phyloP scores from a whole-genome alignment of 148 eudicot genomes.

The Silene latifolia region DNA sequence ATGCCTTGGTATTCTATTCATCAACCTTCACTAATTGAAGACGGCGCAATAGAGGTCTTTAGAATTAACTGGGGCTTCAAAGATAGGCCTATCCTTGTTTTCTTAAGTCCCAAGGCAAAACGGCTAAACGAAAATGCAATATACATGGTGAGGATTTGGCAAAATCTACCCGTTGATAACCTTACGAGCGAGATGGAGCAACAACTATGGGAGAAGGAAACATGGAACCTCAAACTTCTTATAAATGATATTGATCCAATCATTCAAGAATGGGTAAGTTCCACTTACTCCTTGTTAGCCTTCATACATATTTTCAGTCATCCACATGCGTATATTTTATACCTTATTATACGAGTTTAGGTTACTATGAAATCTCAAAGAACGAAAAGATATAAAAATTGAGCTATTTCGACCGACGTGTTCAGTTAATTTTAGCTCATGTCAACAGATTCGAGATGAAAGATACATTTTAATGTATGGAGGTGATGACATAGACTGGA shows the following conservation, averaged over 20 bases:
- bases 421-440: too few species aligned
- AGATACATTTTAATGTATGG: too few species aligned
- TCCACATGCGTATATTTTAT: too few species aligned
- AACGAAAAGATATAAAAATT: too few species aligned
- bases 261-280: too few species aligned
- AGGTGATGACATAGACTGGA: too few species aligned
- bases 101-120: conserved; percentile 28
- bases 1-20: conserved; percentile 42
- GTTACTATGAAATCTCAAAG: too few species aligned
- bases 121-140: conserved; percentile 33
- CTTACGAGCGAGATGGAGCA: conserved; percentile 30
- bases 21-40: conserved; percentile 21
- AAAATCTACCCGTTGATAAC: conserved; percentile 28
- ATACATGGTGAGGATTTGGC: conserved; percentile 51
- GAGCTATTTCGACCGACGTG: too few species aligned
- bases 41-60: conserved; percentile 17
- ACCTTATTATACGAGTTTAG: too few species aligned
- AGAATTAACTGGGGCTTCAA: conserved; percentile 28
- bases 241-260: conserved; percentile 25
- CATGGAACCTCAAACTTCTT: conserved; percentile 34
- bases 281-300: too few species aligned
- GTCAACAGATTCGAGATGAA: too few species aligned
- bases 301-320: too few species aligned
- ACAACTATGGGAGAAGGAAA: conserved; percentile 32
- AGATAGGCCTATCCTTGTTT: conserved; percentile 33